phyloP scores from a whole-genome alignment of 495 filamentous ascomycete species.

The Cryomyces minteri region DNA sequence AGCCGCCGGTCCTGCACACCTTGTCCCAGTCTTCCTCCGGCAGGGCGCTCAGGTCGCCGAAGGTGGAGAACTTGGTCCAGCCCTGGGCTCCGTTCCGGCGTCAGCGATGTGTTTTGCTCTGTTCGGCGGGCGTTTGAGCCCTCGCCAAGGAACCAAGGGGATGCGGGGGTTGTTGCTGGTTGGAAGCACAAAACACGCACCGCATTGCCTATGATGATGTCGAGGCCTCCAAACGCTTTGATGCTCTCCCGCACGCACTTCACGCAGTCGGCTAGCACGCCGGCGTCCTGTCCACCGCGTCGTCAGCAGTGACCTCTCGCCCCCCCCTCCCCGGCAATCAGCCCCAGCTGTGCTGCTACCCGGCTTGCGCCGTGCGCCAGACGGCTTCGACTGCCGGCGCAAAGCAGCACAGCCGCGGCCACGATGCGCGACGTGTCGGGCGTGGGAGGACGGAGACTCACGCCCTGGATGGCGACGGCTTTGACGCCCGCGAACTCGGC shows the following conservation, averaged over 20 bases:
- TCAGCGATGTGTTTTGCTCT: neutral
- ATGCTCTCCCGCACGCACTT: conserved; percentile 34
- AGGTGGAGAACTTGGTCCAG: conserved; percentile 46
- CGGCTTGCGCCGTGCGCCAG: neutral
- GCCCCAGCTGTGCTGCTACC: neutral
- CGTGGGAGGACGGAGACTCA: conserved; percentile 15
- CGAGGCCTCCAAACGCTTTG: conserved; percentile 39
- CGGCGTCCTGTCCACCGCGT: conserved; percentile 30
- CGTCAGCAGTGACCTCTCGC: neutral
- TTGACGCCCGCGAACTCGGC: conserved; percentile 31
- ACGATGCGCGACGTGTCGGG: too few species aligned
- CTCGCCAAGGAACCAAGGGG: neutral
- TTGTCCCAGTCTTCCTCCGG: conserved; percentile 53
- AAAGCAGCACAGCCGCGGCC: neutral
- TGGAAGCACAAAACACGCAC: conserved; percentile 22
- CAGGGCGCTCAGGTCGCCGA: conserved; percentile 43
- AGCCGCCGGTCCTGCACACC: conserved; percentile 16
- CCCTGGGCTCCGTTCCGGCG: conserved; percentile 23
- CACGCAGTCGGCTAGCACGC: conserved; percentile 33
- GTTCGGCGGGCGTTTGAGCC: neutral
- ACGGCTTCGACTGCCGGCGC: neutral
- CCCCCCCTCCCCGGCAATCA: neutral
- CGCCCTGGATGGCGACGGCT: conserved; percentile 37
- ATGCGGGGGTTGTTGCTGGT: neutral
- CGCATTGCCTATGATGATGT: conserved; percentile 55